Evolutionary conservation across 805 yeast genomes (phyloP).

Genomic region (Wickerhamiella cacticola): DNA sequence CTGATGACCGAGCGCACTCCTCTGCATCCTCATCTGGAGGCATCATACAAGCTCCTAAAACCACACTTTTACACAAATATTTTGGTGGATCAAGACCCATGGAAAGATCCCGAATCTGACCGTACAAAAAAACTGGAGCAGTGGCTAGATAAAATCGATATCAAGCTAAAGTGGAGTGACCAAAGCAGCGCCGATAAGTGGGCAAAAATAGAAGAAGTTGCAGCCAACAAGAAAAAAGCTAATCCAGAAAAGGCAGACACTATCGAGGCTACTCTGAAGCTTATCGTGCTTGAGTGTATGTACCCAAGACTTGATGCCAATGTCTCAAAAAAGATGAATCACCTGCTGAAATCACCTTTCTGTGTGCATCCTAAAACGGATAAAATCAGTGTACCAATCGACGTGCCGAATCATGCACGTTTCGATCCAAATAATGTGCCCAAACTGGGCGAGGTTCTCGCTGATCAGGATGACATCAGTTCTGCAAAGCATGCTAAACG

Average conservation of each 20-base stretch:
- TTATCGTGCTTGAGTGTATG: slow-evolving; percentile 26
- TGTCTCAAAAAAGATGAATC: slow-evolving; percentile 80
- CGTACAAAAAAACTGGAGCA: slow-evolving; percentile 20
- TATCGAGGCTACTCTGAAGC: slow-evolving; percentile 37
- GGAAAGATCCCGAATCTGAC: slow-evolving; percentile 25
- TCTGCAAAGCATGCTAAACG: slow-evolving; percentile 44
- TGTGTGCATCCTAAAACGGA: slow-evolving; percentile 96
- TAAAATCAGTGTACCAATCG: slow-evolving; percentile 78
- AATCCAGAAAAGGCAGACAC: slow-evolving; percentile 76
- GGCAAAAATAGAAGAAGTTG: slow-evolving; percentile 48
- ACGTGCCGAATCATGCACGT: slow-evolving; percentile 30
- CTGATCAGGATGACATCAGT: slow-evolving; percentile 37
- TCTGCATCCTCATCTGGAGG: slow-evolving; percentile 68
- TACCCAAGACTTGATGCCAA: slow-evolving; percentile 91
- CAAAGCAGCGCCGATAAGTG: slow-evolving; percentile 56
- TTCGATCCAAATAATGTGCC: slow-evolving; percentile 80
- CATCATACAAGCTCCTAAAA: slow-evolving; percentile 59
- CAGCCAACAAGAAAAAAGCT: slow-evolving; percentile 35
- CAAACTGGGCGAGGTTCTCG: slow-evolving; percentile 48
- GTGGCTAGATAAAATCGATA: neutral
- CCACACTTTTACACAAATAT: slow-evolving; percentile 53
- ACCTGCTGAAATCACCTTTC: slow-evolving; percentile 89
- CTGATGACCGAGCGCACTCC: slow-evolving; percentile 57
- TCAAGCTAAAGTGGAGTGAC: slow-evolving; percentile 52
- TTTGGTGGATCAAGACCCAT: slow-evolving; percentile 76